Evolutionary conservation across 208 protist genomes (phyloP), one percentile per base, ranked within the genome.

Genomic region (Wallacemonas sp.): DNA sequence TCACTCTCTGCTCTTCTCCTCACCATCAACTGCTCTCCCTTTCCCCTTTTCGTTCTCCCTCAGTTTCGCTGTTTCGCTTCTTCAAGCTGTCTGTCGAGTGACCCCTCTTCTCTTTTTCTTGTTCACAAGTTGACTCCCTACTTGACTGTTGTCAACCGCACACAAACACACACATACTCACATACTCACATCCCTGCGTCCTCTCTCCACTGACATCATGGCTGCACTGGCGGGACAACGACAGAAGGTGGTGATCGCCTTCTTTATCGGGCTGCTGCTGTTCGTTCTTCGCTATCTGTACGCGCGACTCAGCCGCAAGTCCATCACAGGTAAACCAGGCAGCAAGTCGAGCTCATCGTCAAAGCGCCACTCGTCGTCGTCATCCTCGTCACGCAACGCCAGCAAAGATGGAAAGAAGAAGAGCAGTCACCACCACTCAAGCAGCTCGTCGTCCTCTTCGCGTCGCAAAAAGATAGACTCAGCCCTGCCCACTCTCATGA

Each of bases 401-500:
- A 27, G 30, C 21, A 4, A 19, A 8, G 41, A 61, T 32, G 23
- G 52, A 14, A 61, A 49, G 30, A 70, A 70, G n/a, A 61, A 26
- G 11, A 62, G 56, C 34, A 33, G 19, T 17, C 32, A 16, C 29
- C 58, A 47, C 29, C 58, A 49, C 19, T 12, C 52, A 39, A n/a
- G 14, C 5, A 8, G 23, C 5, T 39, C 61, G 2, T 72, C 67
- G 1, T 61, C 60, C 36, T 55, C 41, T 16, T 39, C 27, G 1
- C 16, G 8, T 1, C 41, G 29, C 21, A 67, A 65, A 24, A 70
- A 79, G 46, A 27, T 60, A 4, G 80, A 87, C 26, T 67, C 76
- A 2, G 71, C 66, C 4, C 72, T 86, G n/a, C 89, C 89, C 0
- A 83, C 75, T 17, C 5, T 95, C 9, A 46, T 90, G 41, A 23